Percentiles rank a stretch among this genome's conserved stretches.
phyloP scores from a whole-genome alignment of 768 basidiomycete species.

The Russula dissimulans region DNA sequence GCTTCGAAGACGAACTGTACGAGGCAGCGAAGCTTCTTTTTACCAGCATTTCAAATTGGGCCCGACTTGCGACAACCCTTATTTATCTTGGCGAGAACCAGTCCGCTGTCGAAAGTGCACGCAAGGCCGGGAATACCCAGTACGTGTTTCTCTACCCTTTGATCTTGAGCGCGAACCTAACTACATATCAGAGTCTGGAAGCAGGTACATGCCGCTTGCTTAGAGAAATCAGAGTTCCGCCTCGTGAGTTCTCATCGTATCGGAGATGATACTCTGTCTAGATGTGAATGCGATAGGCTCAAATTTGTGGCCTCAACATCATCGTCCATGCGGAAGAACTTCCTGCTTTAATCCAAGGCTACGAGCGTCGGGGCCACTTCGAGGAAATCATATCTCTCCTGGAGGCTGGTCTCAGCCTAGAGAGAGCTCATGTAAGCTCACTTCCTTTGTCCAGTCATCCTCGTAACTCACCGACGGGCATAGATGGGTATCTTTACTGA shows the following conservation, averaged over 20 bases:
- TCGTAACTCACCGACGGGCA: conserved; percentile 10
- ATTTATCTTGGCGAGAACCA: conserved; percentile 99
- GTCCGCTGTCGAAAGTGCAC: conserved; percentile 96
- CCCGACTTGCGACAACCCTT: conserved; percentile 91
- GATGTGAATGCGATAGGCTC: conserved; percentile 44
- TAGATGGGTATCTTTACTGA: conserved; percentile 98
- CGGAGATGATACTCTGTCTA: background rate
- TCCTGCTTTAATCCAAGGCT: conserved; percentile 61
- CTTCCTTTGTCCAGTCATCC: background rate
- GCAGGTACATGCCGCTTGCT: conserved; percentile 96
- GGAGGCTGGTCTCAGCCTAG: conserved; percentile 92
- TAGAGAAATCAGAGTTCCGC: conserved; percentile 96
- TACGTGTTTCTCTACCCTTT: conserved; percentile 24
- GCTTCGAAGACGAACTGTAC: conserved; percentile 96
- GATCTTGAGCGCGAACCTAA: conserved; percentile 11
- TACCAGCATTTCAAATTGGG: conserved; percentile 98
- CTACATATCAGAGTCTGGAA: conserved; percentile 80
- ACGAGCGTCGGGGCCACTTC: conserved; percentile 88
- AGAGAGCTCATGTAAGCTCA: conserved; percentile 75
- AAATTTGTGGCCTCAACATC: conserved; percentile 98
- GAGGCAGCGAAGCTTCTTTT: conserved; percentile 95
- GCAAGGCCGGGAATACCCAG: conserved; percentile 99
- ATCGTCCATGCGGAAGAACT: conserved; percentile 93
- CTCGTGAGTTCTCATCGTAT: conserved; percentile 37
- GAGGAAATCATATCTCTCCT: conserved; percentile 87